Percentiles rank a stretch among this genome's conserved stretches.
Conservation (phyloP, 2,329 filamentous ascomycete species). For the Phialocephala subalpina region DNA sequence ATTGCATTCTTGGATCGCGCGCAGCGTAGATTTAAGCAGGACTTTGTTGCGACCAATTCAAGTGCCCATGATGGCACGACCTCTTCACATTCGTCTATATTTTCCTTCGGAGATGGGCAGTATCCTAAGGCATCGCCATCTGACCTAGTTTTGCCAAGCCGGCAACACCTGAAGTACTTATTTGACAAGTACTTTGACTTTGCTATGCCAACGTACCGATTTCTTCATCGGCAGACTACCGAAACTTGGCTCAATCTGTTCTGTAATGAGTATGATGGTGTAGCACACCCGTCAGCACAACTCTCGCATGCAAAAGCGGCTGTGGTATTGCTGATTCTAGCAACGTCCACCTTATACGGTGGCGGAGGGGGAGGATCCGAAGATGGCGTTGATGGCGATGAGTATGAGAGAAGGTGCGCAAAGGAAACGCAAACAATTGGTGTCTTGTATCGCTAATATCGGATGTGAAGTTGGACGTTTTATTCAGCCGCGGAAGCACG, state of each 20-base stretch:
- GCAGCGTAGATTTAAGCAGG: conserved; percentile 57
- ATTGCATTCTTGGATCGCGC: conserved; percentile 63
- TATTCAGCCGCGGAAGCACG: conserved; percentile 46
- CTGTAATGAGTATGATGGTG: conserved; percentile 21
- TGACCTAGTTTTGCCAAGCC: conserved; percentile 21
- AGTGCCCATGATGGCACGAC: conserved; percentile 11
- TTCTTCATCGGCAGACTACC: conserved; percentile 61
- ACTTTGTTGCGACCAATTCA: conserved; percentile 37
- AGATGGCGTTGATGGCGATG: conserved; percentile 40
- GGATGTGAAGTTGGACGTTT: conserved; percentile 10
- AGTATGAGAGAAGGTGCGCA: conserved; percentile 1
- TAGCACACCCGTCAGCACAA: not conserved
- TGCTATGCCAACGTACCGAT: conserved; percentile 65
- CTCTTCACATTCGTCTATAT: conserved; percentile 25
- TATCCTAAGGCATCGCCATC: not conserved
- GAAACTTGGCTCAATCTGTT: conserved; percentile 55
- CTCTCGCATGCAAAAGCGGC: conserved; percentile 50
- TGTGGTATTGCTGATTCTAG: conserved; percentile 56
- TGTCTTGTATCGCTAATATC: not conserved
- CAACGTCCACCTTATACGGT: conserved; percentile 54
- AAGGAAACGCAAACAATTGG: not conserved
- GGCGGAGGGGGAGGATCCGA: not conserved
- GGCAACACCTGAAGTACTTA: conserved; percentile 40
- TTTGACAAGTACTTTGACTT: conserved; percentile 65
- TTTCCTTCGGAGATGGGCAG: conserved; percentile 30